phyloP scores from a whole-genome alignment of 371 early-diverging fungal species.

The Umbelopsis sp. region DNA sequence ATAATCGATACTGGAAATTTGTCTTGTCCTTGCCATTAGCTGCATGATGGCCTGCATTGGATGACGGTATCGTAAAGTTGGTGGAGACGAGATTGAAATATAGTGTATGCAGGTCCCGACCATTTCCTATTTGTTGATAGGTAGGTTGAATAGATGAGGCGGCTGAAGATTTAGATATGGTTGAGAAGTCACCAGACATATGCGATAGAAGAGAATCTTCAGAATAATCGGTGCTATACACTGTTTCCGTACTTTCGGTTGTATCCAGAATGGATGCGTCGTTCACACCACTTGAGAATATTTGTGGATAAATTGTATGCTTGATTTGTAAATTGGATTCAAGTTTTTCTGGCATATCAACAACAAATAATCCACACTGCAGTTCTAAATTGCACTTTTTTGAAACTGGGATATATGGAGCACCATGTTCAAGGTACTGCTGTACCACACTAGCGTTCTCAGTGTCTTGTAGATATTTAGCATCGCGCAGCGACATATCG shows the following conservation, averaged over 20 bases:
- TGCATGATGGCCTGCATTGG: no score
- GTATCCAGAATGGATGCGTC: no score
- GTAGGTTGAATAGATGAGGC: background rate
- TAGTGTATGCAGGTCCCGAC: background rate
- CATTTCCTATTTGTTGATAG: slow-evolving; percentile 8
- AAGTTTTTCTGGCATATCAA: slow-evolving; percentile 2
- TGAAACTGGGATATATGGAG: background rate
- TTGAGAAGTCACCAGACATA: background rate
- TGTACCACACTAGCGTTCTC: background rate
- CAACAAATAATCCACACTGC: slow-evolving; percentile 3
- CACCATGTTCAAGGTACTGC: background rate
- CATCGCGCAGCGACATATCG: background rate
- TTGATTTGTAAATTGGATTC: no score
- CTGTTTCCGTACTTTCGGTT: no score
- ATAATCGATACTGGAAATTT: background rate
- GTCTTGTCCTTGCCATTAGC: background rate
- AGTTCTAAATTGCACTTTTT: slow-evolving; percentile 13
- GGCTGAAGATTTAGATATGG: background rate
- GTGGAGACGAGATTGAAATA: slow-evolving; percentile 5
- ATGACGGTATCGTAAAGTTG: background rate
- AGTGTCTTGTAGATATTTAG: background rate
- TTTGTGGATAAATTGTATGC: no score
- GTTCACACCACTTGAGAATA: no score
- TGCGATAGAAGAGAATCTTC: background rate
- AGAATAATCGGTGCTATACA: background rate